phyloP scores from a whole-genome alignment of 352 stramenopile species.

The Pythium sukuiense region DNA sequence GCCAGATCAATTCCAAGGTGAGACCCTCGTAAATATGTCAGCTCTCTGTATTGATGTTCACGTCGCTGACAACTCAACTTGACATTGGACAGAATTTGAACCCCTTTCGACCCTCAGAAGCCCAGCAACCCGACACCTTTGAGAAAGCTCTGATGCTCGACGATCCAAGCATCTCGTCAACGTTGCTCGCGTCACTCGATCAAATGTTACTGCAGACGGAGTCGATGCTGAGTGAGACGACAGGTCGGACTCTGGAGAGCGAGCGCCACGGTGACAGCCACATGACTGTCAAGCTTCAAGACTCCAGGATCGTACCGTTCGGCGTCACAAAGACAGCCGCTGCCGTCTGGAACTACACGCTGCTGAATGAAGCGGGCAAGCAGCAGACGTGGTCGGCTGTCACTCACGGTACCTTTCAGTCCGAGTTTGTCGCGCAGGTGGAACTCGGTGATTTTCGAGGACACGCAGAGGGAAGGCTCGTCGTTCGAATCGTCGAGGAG shows the following conservation, averaged over 20 bases:
- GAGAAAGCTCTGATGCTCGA: neutral
- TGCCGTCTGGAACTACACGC: constrained; percentile 8
- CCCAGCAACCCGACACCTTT: neutral
- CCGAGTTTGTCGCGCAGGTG: constrained; percentile 7
- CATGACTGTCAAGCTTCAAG: neutral
- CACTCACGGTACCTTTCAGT: neutral
- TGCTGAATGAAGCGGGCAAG: neutral
- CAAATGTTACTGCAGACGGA: neutral
- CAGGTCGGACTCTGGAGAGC: neutral
- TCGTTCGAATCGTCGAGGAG: constrained; percentile 8
- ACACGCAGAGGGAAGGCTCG: neutral
- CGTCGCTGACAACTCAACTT: neutral
- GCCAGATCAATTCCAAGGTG: neutral
- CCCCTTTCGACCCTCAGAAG: neutral
- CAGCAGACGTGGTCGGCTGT: neutral
- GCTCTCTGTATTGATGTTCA: neutral
- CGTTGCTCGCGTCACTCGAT: neutral
- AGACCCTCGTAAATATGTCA: neutral
- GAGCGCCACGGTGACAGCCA: neutral
- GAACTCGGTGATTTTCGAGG: constrained; percentile 7
- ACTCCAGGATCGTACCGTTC: constrained; percentile 13
- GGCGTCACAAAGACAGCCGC: neutral
- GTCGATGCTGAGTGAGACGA: neutral
- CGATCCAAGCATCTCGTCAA: neutral
- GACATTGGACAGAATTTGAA: neutral